A percentile compares a stretch with the other conserved stretches of the same genome.
These are phyloP conservation scores for Rhododendron williamsianum DNA, from an alignment of 148 eudicot genomes.

Conservation along the genomic window DNA sequence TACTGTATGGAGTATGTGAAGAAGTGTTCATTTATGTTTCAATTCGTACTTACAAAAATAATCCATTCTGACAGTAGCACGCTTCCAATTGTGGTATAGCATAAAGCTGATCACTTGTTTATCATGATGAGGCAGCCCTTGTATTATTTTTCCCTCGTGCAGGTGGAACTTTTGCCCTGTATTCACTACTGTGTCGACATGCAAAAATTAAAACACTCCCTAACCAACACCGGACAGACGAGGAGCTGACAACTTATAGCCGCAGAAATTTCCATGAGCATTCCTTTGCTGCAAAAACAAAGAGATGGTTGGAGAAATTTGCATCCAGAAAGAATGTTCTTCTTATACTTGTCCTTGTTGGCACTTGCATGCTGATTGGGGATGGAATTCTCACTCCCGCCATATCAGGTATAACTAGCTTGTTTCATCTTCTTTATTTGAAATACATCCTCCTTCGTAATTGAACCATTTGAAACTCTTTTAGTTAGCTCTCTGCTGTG, in stretches of 20 bases:
- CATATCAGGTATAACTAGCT: constrained; percentile 66
- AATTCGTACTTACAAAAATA: background rate
- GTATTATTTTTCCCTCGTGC: constrained; percentile 7
- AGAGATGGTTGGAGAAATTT: constrained; percentile 75
- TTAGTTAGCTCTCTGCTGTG: background rate
- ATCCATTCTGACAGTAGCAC: background rate
- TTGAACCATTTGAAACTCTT: background rate
- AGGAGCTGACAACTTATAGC: constrained; percentile 92
- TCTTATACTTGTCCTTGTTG: constrained; percentile 81
- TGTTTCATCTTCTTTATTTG: constrained; percentile 1
- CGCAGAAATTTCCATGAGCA: constrained; percentile 57
- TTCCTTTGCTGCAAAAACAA: constrained; percentile 84
- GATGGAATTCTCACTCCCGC: constrained; percentile 98
- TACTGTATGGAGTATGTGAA: background rate
- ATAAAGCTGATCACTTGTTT: background rate
- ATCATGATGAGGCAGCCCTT: background rate
- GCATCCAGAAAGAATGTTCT: constrained; percentile 60
- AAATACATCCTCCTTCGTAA: background rate
- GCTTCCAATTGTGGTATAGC: background rate
- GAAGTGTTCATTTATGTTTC: background rate
- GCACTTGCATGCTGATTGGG: constrained; percentile 93
- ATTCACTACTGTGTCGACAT: constrained; percentile 90
- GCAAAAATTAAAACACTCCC: constrained; percentile 85
- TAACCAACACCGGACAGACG: constrained; percentile 91
- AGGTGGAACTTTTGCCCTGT: constrained; percentile 98